Base-by-base conservation (phyloP, 805 yeast species). In the Cyberlindnera mycetangii region DNA sequence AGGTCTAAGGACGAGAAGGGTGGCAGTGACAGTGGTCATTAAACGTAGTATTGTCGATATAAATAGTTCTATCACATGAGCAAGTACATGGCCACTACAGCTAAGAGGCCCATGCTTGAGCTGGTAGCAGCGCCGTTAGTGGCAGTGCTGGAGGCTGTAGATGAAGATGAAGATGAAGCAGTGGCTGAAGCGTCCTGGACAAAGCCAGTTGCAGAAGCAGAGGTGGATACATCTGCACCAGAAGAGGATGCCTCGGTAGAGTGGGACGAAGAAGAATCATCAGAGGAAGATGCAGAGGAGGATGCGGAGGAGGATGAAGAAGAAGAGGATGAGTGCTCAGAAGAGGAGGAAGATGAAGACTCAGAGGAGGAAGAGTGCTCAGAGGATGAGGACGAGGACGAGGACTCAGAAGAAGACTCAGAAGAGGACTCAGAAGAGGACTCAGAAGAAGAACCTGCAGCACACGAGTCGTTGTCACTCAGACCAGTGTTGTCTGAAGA, bases 401-500 rank as follows among this genome's bases (percentile, higher is more conserved):
- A 33, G 10, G 52, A 36, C 4, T 10, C 3, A 12, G 45, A 27
- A 3, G 39, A 47, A 9, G 49, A 35, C n/a, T 48, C 36, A 6
- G 50, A 35, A 10, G 60, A 38, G 20, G 41, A 42, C 12, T 46
- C 34, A 21, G 58, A 47, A 2, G 52, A 44, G 2, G 50, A 41
- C 1, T 50, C 37, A 10, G 60, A 46, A 2, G 59, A 47, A 7
- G 60, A 48, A 3, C 52, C 58, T 25, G 47, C 51, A 22, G 44
- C 42, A 36, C 52, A 49, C 2, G 34, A 34, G 21, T 40, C 39
- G 41, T 74, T 71, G 15, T 82, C 80, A 56, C 85, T 74, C 41
- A 78, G 67, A 9, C 96, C 96, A 30, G 81, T 70, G 31, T 82
- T 87, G 25, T 75, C 79, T 12, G 62, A 60, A 32, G 78, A 70